phyloP scores from a whole-genome alignment of 345 rosid species.

The Salix caprea region DNA sequence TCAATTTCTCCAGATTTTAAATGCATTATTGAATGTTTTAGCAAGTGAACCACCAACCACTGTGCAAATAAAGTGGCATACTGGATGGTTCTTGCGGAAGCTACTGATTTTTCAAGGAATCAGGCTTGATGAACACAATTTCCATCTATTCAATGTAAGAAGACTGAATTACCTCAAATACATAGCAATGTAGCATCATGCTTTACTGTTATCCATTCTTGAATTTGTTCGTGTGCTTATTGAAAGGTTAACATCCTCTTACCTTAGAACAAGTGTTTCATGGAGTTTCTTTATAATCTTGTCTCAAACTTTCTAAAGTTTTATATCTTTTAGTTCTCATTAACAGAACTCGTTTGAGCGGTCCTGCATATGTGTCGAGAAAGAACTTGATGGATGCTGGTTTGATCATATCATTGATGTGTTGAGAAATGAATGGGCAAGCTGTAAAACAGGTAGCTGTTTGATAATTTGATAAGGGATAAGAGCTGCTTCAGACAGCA shows the following conservation, averaged over 20 bases:
- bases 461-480: neutral
- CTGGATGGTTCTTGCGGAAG: conserved; percentile 54
- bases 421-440: conserved; percentile 13
- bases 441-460: conserved; percentile 12
- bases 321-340: conserved; percentile 58
- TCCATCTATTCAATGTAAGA: conserved; percentile 50
- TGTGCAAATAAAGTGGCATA: conserved; percentile 34
- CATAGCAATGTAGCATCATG: neutral
- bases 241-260: neutral
- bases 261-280: neutral
- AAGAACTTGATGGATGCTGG: conserved; percentile 65
- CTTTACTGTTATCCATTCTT: neutral
- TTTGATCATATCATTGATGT: conserved; percentile 29
- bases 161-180: neutral
- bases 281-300: neutral
- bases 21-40: conserved; percentile 42
- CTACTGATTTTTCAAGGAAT: conserved; percentile 34
- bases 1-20: conserved; percentile 32
- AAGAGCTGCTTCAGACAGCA: neutral
- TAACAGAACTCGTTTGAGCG: conserved; percentile 51
- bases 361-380: conserved; percentile 35
- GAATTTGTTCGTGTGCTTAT: neutral
- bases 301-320: conserved; percentile 45
- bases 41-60: conserved; percentile 34
- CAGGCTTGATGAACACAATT: conserved; percentile 28